A percentile compares a stretch with the other conserved stretches of the same genome.
Conservation (phyloP, 768 basidiomycete genomes). For the Lactarius psammicola region DNA sequence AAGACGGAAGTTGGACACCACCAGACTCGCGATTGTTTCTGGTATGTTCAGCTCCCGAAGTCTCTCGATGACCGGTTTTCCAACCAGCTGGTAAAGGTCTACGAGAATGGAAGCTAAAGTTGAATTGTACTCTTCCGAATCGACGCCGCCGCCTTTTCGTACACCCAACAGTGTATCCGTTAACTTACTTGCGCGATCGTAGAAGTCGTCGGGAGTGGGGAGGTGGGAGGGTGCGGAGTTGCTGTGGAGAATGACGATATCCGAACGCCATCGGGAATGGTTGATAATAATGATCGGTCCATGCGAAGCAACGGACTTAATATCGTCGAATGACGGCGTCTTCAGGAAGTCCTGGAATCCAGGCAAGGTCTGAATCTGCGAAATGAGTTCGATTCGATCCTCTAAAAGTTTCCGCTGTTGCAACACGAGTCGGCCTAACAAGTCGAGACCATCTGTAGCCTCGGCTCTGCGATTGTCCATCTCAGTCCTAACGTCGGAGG, state of each 20-base stretch:
- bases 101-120: not conserved
- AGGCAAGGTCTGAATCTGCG: not conserved
- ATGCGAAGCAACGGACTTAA: slow-evolving; percentile 3
- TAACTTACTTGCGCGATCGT: not conserved
- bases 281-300: slow-evolving; percentile 12
- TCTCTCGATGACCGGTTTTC: slow-evolving; percentile 8
- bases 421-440: not conserved
- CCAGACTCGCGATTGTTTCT: slow-evolving; percentile 20
- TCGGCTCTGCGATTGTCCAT: not conserved
- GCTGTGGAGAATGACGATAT: slow-evolving; percentile 4
- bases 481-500: not conserved
- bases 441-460: not conserved
- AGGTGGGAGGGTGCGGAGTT: slow-evolving; percentile 55
- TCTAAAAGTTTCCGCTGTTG: not conserved
- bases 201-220: not conserved
- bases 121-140: not conserved
- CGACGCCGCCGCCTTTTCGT: not conserved
- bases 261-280: not conserved
- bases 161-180: not conserved
- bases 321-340: not conserved
- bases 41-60: slow-evolving; percentile 4
- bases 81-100: slow-evolving; percentile 14
- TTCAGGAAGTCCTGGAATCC: not conserved
- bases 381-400: not conserved
- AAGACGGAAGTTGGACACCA: slow-evolving; percentile 26